These are phyloP conservation scores for Mortierella sp. DNA, from an alignment of 371 early-diverging fungal genomes.

Conservation along the genomic window DNA sequence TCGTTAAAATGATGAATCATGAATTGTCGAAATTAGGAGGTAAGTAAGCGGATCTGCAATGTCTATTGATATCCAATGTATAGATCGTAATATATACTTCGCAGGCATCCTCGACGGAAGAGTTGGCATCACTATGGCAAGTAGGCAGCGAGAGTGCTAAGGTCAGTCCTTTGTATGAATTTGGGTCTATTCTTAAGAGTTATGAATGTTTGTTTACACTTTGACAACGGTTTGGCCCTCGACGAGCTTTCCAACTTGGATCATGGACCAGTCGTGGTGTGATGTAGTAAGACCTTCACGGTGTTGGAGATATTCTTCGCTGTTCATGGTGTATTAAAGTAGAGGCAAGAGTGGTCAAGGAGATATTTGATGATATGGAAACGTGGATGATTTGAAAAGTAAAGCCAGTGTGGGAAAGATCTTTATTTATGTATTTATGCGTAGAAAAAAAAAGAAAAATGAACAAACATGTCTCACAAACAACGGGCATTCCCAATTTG, in stretches of 20 bases:
- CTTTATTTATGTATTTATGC: too few relatives aligned
- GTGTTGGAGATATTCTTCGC: conserved; percentile 14
- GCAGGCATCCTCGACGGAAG: conserved; percentile 57
- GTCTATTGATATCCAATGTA: not conserved
- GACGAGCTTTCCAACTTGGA: conserved; percentile 62
- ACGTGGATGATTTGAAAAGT: too few relatives aligned
- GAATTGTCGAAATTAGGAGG: not conserved
- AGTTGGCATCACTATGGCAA: conserved; percentile 43
- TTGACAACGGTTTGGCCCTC: conserved; percentile 66
- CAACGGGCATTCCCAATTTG: too few relatives aligned
- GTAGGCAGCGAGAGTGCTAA: not conserved
- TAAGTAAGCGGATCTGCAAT: not conserved
- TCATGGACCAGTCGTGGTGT: conserved; percentile 72
- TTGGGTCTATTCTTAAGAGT: too few relatives aligned
- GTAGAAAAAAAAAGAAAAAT: too few relatives aligned
- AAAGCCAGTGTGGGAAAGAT: not conserved
- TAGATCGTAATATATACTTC: conserved; percentile 26
- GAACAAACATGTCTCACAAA: not conserved
- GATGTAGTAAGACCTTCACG: conserved; percentile 70
- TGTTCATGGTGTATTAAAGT: conserved; percentile 7
- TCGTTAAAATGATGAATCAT: not conserved
- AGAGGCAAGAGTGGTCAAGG: not conserved
- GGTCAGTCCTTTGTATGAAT: not conserved
- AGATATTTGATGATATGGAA: not conserved
- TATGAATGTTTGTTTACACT: conserved; percentile 57